These are phyloP conservation scores for Leucocoprinus birnbaumii DNA, from an alignment of 768 basidiomycete species.

Conservation along the genomic window DNA sequence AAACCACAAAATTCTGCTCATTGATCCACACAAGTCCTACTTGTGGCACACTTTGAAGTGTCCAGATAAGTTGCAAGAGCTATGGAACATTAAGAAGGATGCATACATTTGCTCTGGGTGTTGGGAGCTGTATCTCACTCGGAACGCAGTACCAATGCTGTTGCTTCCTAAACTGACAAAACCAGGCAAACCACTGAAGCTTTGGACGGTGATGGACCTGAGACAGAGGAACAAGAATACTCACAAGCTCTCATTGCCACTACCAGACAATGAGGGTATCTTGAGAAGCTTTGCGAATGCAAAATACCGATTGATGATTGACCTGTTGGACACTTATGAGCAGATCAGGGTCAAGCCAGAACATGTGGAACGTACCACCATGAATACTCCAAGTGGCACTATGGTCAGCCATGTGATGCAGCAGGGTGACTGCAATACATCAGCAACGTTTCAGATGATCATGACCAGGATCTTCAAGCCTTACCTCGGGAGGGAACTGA, in stretches of 20 bases:
- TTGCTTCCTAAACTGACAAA: conserved; percentile 27
- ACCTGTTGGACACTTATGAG: conserved; percentile 40
- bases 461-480: conserved; percentile 21
- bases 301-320: conserved; percentile 28
- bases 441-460: conserved; percentile 32
- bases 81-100: conserved; percentile 23
- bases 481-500: conserved; percentile 7
- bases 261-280: conserved; percentile 39
- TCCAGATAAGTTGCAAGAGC: conserved; percentile 34
- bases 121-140: conserved; percentile 23
- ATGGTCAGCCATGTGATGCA: conserved; percentile 36
- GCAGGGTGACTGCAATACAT: conserved; percentile 20
- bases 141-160: conserved; percentile 34
- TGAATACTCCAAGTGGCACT: conserved; percentile 29
- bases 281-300: conserved; percentile 25
- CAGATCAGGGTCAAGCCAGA: conserved; percentile 30
- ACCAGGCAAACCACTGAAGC: conserved; percentile 10
- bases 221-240: conserved; percentile 38
- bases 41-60: conserved; percentile 32
- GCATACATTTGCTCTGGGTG: conserved; percentile 24
- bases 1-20: conserved; percentile 37
- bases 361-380: conserved; percentile 22
- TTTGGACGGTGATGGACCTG: conserved; percentile 27
- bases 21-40: conserved; percentile 28
- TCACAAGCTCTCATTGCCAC: conserved; percentile 27